Conservation (phyloP, 352 stramenopile genomes). For the Aphanomyces astaci region DNA sequence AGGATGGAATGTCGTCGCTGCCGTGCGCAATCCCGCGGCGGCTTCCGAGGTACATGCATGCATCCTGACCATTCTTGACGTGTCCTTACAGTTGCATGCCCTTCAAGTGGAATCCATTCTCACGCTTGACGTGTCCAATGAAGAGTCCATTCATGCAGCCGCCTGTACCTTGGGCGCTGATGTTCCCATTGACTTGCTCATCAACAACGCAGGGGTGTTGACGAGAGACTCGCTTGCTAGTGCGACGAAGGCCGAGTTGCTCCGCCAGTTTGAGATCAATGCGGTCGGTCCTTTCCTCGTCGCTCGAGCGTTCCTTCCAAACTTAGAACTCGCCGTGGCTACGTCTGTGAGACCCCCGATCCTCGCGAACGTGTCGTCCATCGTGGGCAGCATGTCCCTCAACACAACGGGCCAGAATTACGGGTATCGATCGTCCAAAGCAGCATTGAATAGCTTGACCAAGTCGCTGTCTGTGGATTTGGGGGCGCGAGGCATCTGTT, state of each 20-base stretch:
- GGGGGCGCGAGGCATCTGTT: slow-evolving; percentile 41
- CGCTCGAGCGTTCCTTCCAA: slow-evolving; percentile 47
- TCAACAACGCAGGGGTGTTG: background rate
- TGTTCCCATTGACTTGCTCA: background rate
- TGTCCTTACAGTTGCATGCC: background rate
- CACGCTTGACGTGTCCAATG: no score
- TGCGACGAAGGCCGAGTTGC: slow-evolving; percentile 47
- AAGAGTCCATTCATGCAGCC: background rate
- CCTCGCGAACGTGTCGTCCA: slow-evolving; percentile 52
- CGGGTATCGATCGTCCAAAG: slow-evolving; percentile 72
- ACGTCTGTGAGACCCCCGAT: slow-evolving; percentile 31
- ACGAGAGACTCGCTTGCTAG: no score
- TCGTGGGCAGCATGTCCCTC: slow-evolving; percentile 48
- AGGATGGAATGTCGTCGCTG: background rate
- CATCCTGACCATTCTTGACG: background rate
- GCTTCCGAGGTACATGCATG: background rate
- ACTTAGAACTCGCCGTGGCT: slow-evolving; percentile 35
- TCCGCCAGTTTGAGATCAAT: slow-evolving; percentile 71
- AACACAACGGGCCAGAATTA: slow-evolving; percentile 54
- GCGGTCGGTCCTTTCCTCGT: slow-evolving; percentile 54
- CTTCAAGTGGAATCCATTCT: background rate
- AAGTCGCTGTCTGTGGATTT: slow-evolving; percentile 52
- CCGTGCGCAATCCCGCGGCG: background rate
- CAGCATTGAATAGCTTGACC: slow-evolving; percentile 70
- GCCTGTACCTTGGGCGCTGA: background rate